phyloP scores from a whole-genome alignment of 257 asterid genomes.

The Anisodus acutangulus region DNA sequence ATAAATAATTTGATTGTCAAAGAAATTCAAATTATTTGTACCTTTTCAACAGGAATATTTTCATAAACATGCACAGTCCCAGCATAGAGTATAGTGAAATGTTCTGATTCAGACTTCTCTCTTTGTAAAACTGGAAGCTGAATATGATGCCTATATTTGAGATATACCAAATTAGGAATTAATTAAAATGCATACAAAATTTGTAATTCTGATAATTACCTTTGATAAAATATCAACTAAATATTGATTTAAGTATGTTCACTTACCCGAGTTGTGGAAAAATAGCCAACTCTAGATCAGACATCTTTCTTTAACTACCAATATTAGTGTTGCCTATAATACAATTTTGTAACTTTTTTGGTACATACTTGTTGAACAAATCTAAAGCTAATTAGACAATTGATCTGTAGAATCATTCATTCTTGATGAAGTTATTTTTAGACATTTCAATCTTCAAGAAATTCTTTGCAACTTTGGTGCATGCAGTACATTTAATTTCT shows the following conservation, averaged over 20 bases:
- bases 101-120: conserved; percentile 17
- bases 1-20: not conserved
- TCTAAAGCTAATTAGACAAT: not conserved
- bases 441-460: not conserved
- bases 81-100: conserved; percentile 36
- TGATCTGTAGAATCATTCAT: not conserved
- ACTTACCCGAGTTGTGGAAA: not conserved
- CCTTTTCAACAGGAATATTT: conserved; percentile 27
- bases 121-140: not conserved
- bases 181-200: conserved; percentile 8
- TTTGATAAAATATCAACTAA: not conserved
- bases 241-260: not conserved
- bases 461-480: too few relatives aligned
- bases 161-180: not conserved
- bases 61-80: conserved; percentile 34
- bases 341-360: not conserved
- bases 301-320: not conserved
- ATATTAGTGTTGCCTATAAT: not conserved
- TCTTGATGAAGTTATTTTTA: too few relatives aligned
- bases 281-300: conserved; percentile 9
- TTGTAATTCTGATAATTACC: not conserved
- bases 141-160: not conserved
- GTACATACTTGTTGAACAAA: not conserved
- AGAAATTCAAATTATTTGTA: not conserved
- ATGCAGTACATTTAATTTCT: too few relatives aligned